A percentile compares a stretch with the other conserved stretches of the same genome.
Conservation (phyloP, 2,329 filamentous ascomycete species). For the Xylariaceae sp. region DNA sequence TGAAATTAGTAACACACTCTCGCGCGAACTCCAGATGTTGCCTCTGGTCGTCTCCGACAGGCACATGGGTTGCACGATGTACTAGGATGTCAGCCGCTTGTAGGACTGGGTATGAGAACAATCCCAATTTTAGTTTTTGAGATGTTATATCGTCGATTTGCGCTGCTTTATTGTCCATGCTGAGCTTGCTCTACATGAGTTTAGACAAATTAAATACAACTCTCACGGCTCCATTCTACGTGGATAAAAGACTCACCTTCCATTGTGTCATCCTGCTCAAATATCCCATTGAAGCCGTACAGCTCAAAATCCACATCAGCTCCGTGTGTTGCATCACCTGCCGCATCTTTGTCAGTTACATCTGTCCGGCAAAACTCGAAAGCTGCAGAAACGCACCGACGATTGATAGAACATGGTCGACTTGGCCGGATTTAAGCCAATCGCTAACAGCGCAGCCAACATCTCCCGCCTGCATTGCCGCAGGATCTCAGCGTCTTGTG, state of each 20-base stretch:
- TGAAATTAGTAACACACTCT: constrained; percentile 83
- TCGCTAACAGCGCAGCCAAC: constrained; percentile 74
- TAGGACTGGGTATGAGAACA: constrained; percentile 94
- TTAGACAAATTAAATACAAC: too few species aligned
- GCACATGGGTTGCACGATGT: constrained; percentile 88
- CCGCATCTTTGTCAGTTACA: neutral
- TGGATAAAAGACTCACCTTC: constrained; percentile 75
- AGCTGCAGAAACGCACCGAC: constrained; percentile 44
- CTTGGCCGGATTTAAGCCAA: constrained; percentile 75
- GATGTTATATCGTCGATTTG: constrained; percentile 47
- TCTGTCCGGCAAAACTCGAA: too few species aligned
- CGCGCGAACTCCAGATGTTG: constrained; percentile 94
- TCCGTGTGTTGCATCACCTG: constrained; percentile 77
- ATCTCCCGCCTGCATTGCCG: constrained; percentile 65
- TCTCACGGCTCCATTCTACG: too few species aligned
- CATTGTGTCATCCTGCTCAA: constrained; percentile 99
- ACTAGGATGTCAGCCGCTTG: constrained; percentile 93
- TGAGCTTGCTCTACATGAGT: constrained; percentile 74
- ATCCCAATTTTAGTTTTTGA: constrained; percentile 69
- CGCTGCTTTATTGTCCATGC: constrained; percentile 54
- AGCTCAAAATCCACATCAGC: constrained; percentile 96
- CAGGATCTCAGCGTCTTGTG: constrained; percentile 60
- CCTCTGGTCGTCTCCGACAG: constrained; percentile 90
- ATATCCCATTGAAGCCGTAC: constrained; percentile 86
- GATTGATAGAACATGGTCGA: constrained; percentile 82